These are phyloP conservation scores for Adansonia madagascariensis DNA, from an alignment of 441 rosid species.

Conservation along the genomic window DNA sequence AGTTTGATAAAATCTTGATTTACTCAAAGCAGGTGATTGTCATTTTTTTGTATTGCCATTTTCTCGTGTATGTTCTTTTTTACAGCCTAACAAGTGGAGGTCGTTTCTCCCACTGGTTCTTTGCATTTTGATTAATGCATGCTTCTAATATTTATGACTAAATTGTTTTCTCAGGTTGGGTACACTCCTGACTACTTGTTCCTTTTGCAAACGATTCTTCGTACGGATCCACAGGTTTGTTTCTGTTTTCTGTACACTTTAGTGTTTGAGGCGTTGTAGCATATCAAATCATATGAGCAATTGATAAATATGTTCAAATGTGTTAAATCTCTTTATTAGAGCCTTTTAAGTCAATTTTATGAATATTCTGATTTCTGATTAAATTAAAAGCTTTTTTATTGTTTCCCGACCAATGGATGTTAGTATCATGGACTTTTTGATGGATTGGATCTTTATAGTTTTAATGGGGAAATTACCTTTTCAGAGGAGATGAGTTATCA, in stretches of 20 bases:
- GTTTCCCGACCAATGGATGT: background rate
- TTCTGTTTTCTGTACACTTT: slow-evolving; percentile 19
- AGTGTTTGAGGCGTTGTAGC: slow-evolving; percentile 28
- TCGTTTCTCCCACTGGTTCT: slow-evolving; percentile 6
- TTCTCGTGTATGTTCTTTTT: slow-evolving; percentile 19
- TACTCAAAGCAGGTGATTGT: slow-evolving; percentile 93
- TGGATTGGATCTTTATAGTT: slow-evolving; percentile 9
- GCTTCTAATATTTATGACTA: background rate
- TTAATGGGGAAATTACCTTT: background rate
- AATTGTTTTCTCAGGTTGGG: slow-evolving; percentile 69
- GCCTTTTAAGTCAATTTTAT: background rate
- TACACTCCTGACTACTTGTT: slow-evolving; percentile 98
- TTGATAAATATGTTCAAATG: slow-evolving; percentile 12
- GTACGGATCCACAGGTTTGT: slow-evolving; percentile 97
- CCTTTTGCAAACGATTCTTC: slow-evolving; percentile 98
- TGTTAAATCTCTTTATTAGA: background rate
- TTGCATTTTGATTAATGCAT: background rate
- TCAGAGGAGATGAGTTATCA: background rate
- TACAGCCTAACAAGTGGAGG: background rate
- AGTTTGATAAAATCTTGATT: slow-evolving; percentile 96
- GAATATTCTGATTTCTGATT: background rate
- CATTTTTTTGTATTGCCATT: slow-evolving; percentile 12
- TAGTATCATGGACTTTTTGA: slow-evolving; percentile 1
- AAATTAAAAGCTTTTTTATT: background rate
- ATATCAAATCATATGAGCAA: slow-evolving; percentile 15